Conservation (phyloP, 1,284 basidiomycete species). For the Ganoderma sinense region DNA sequence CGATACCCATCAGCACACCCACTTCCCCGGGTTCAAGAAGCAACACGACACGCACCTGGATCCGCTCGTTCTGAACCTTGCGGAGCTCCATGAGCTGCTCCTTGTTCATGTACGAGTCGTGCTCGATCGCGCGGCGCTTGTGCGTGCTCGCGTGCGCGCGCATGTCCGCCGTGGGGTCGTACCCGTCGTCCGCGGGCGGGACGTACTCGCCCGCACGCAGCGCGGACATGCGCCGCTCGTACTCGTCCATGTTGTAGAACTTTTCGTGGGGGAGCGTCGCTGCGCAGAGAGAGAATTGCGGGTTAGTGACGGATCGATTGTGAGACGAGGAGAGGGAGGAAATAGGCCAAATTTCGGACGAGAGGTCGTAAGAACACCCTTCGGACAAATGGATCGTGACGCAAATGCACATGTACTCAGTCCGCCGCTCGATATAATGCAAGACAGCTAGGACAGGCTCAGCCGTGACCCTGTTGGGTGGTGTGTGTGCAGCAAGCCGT, state of each 20-base stretch:
- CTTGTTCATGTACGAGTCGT: slow-evolving; percentile 76
- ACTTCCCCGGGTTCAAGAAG: not conserved
- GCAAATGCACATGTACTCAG: not conserved
- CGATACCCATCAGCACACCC: not conserved
- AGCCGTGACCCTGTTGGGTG: too few species aligned
- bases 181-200: slow-evolving; percentile 69
- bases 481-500: too few species aligned
- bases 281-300: slow-evolving; percentile 38
- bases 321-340: not conserved
- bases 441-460: too few species aligned
- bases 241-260: slow-evolving; percentile 87
- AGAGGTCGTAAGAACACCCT: too few species aligned
- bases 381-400: not conserved
- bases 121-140: slow-evolving; percentile 67
- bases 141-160: slow-evolving; percentile 72
- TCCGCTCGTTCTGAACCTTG: slow-evolving; percentile 81
- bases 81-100: slow-evolving; percentile 84
- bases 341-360: not conserved
- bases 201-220: slow-evolving; percentile 82
- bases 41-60: slow-evolving; percentile 59
- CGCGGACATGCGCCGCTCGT: slow-evolving; percentile 82
- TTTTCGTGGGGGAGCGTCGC: slow-evolving; percentile 92
- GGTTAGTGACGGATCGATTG: not conserved
- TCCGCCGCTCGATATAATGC: too few species aligned
- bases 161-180: slow-evolving; percentile 85